Base-by-base conservation (phyloP, 495 filamentous ascomycete species). In the Hypomontagnella monticulosa region DNA sequence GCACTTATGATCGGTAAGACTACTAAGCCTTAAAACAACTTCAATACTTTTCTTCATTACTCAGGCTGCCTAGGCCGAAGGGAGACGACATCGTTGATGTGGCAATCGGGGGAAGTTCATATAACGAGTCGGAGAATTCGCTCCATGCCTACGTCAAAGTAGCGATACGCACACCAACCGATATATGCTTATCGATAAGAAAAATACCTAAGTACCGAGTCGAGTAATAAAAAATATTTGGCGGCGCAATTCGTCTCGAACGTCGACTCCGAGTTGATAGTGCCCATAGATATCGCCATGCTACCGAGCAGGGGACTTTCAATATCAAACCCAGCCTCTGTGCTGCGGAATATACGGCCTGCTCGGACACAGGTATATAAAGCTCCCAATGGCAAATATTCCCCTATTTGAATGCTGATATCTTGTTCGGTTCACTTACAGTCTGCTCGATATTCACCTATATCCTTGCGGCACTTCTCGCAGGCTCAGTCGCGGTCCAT, bases 231-330 rank as follows among this genome's bases (percentile, higher is more conserved):
- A 47, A 64, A 57, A 46, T 23, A 36, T 38, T 41, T 37, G 20
- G 42, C 20, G 19, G 10, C 36, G 51, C 36, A 55, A 57, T n/a
- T 46, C 10, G 30, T 23, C 4, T 38, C 18, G 40, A 12, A 61
- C 32, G 8, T 54, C 41, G 41, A 40, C 14, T 38, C 19, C 57
- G n/a, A n/a, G 27, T 51, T 8, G 42, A 18, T n/a, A 44, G 32
- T 47, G 47, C 34, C 23, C 47, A 19, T 38, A 54, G 48, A 56
- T 57, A 48, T 38, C 69, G 78, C 63, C 55, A 86, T 86, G 84
- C 73, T 85, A 63, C 80, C 82, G 56, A 83, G 81, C 52, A 81
- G 81, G 79, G 81, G 81, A 56, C 62, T 84, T 36, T 69, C 78
- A n/a, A 76, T 73, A 67, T 74, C 79, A 23, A 71, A 61, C 67